Base-by-base conservation (phyloP, 306 rosid genomes). In the Malus sieversii region DNA sequence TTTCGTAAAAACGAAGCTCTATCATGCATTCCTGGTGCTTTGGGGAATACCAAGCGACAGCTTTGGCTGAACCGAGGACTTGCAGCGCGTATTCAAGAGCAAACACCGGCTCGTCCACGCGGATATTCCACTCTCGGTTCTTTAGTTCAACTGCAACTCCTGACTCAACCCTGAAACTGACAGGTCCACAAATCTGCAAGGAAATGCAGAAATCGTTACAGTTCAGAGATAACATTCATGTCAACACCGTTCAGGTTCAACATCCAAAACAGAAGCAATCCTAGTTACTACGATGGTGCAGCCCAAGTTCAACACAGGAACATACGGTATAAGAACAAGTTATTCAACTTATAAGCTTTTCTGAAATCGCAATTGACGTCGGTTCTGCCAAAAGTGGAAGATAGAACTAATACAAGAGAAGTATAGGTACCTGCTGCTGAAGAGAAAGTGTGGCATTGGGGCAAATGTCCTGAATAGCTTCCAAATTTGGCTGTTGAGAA, bases 1-100 rank as follows among this genome's bases (percentile, higher is more conserved):
- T 85, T 84, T 95, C 97, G 10, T 75, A 89, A 80, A 95, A 92
- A 19, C 99, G 97, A 76, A 95, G 99, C 86, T 92, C 99, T 58
- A 89, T 77, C 97, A 95, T 92, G 78, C 84, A 89, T 85, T 95
- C 99, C 79, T 73, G 81, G 40, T 88, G 92, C 79, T 84, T 89
- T 22, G 96, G 97, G 70, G 93, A 90, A 83, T 88, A 95, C 97
- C 99, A 95, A 55, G 97, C 99, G 59, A 92, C 86, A 19, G 97
- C 97, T 82, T 95, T 95, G 27, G 99, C 99, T 4, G 99, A 95
- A 84, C 89, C 96, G 82, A 90, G 97, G 75, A 88, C 97, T 18
- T 88, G 86, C 58, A 95, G 75, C 22, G 97, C 93, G 77, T 90
- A 88, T 73, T 95, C 99, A 40, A 95, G n/a, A 33, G 96, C 97